Evolutionary conservation across 768 basidiomycete genomes (phyloP).

Genomic region (Omphalotus guepiniiformis): DNA sequence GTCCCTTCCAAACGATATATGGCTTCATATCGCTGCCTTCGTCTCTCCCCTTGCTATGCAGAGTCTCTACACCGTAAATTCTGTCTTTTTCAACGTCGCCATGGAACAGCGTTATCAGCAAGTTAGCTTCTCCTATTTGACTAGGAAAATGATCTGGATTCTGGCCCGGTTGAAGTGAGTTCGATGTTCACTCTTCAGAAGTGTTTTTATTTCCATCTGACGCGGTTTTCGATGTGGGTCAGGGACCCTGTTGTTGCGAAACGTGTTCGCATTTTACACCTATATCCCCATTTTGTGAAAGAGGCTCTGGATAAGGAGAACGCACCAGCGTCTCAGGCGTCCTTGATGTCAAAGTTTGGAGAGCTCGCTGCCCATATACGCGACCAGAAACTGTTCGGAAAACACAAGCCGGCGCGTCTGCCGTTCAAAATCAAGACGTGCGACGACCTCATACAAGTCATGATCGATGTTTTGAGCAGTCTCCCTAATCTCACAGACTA

Average conservation of each 20-base stretch:
- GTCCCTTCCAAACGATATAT: slow-evolving; percentile 25
- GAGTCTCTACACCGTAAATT: slow-evolving; percentile 33
- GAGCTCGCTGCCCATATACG: slow-evolving; percentile 29
- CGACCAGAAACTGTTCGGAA: slow-evolving; percentile 17
- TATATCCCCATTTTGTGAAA: slow-evolving; percentile 40
- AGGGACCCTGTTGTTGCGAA: slow-evolving; percentile 46
- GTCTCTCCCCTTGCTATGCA: slow-evolving; percentile 28
- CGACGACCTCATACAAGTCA: slow-evolving; percentile 34
- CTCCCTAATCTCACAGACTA: slow-evolving; percentile 45
- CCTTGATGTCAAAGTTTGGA: not conserved
- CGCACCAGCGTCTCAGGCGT: not conserved
- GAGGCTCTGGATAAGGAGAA: slow-evolving; percentile 16
- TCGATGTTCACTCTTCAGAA: too few species aligned
- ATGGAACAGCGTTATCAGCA: slow-evolving; percentile 48
- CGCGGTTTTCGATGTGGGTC: not conserved
- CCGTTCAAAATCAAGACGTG: slow-evolving; percentile 27
- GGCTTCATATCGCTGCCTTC: slow-evolving; percentile 32
- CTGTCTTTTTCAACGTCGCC: slow-evolving; percentile 25
- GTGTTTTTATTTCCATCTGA: too few species aligned
- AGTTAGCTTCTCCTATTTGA: slow-evolving; percentile 46
- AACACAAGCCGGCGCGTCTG: slow-evolving; percentile 23
- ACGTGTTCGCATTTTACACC: slow-evolving; percentile 43
- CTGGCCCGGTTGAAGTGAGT: slow-evolving; percentile 27
- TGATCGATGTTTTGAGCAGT: slow-evolving; percentile 39
- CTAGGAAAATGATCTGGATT: slow-evolving; percentile 33